phyloP scores from a whole-genome alignment of 2,329 filamentous ascomycete species.

The Bipolaris zeicola region DNA sequence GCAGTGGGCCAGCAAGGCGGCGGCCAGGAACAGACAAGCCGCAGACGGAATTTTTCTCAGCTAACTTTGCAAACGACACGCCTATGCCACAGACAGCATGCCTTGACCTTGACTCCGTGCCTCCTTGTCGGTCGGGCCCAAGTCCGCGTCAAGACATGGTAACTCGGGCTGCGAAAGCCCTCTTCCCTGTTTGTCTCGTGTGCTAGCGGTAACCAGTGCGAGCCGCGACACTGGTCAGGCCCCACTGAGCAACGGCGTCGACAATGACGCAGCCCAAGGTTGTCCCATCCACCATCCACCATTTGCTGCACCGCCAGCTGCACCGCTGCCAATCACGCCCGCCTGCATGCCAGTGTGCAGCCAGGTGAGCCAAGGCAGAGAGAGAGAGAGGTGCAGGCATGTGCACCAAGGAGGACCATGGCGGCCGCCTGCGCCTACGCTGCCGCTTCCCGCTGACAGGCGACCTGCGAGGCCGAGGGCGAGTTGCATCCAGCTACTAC shows the following conservation, averaged over 20 bases:
- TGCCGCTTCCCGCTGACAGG: constrained; percentile 5
- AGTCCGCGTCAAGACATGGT: constrained; percentile 6
- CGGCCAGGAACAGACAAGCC: constrained; percentile 16
- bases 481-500: neutral
- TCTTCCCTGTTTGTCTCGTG: constrained; percentile 18
- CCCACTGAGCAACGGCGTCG: constrained; percentile 14
- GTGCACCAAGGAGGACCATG: neutral
- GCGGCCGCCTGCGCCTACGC: neutral
- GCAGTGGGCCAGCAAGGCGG: neutral
- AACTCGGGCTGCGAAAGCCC: constrained; percentile 12
- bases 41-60: constrained; percentile 16
- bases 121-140: constrained; percentile 9
- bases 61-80: constrained; percentile 17
- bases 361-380: neutral
- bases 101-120: constrained; percentile 5
- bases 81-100: neutral
- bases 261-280: constrained; percentile 13
- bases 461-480: neutral
- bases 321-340: constrained; percentile 7
- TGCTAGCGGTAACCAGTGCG: constrained; percentile 9
- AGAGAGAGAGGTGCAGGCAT: too few relatives aligned
- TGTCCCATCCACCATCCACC: constrained; percentile 2
- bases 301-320: too few relatives aligned
- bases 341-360: neutral
- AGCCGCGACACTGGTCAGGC: constrained; percentile 16